phyloP scores from a whole-genome alignment of 2,329 filamentous ascomycete genomes.

The Claviceps sp. region DNA sequence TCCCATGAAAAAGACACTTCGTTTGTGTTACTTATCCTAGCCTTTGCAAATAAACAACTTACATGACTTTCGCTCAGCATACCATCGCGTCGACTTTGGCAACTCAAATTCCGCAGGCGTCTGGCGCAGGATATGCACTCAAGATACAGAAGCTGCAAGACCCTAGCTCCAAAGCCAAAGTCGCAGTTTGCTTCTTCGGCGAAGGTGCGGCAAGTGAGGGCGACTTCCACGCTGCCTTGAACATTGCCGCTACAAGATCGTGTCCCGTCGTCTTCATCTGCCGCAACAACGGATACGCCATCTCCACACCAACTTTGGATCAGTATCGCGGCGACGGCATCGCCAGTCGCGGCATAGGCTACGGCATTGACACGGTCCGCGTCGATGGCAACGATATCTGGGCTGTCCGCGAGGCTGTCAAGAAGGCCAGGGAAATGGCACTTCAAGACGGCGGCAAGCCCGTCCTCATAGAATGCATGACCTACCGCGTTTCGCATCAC shows the following conservation, averaged over 20 bases:
- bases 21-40: not conserved
- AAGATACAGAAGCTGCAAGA: slow-evolving; percentile 68
- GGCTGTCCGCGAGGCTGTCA: slow-evolving; percentile 70
- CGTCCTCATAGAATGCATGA: slow-evolving; percentile 88
- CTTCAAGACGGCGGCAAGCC: slow-evolving; percentile 69
- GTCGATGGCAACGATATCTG: slow-evolving; percentile 94
- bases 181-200: slow-evolving; percentile 78
- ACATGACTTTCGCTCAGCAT: slow-evolving; percentile 35
- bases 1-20: not conserved
- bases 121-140: slow-evolving; percentile 75
- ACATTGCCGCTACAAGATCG: slow-evolving; percentile 79
- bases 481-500: slow-evolving; percentile 94
- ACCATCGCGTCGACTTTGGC: slow-evolving; percentile 74
- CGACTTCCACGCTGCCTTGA: slow-evolving; percentile 82
- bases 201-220: slow-evolving; percentile 85
- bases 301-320: slow-evolving; percentile 77
- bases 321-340: slow-evolving; percentile 90
- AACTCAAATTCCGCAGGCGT: slow-evolving; percentile 79
- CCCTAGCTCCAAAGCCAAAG: slow-evolving; percentile 50
- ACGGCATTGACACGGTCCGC: slow-evolving; percentile 86
- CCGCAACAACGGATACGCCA: slow-evolving; percentile 86
- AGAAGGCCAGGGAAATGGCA: slow-evolving; percentile 63
- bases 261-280: slow-evolving; percentile 84
- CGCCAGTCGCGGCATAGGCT: slow-evolving; percentile 71
- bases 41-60: not conserved